These are phyloP conservation scores for Anacardium occidentale DNA, from an alignment of 345 rosid species.

Conservation along the genomic window DNA sequence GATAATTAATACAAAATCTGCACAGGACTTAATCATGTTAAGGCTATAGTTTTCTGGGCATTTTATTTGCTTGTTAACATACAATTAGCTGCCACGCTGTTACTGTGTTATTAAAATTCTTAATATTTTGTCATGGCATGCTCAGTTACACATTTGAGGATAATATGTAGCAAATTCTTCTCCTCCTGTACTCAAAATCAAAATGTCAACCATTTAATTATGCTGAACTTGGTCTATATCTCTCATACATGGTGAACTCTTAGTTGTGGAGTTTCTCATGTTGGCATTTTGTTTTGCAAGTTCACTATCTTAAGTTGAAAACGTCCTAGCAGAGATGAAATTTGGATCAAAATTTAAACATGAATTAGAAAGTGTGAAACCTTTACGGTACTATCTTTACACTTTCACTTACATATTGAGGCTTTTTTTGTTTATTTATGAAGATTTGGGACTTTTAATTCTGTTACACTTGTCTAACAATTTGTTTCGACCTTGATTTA, in stretches of 20 bases:
- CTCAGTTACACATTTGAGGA: neutral
- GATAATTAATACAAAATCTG: constrained; percentile 6
- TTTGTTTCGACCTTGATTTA: neutral
- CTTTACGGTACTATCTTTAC: neutral
- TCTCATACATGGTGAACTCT: neutral
- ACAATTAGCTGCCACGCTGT: no score
- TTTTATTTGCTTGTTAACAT: no score
- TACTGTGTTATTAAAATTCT: neutral
- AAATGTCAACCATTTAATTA: neutral
- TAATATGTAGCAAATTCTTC: neutral
- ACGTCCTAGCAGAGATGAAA: neutral
- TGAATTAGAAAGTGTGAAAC: neutral
- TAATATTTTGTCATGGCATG: neutral
- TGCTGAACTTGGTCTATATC: neutral
- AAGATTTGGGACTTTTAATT: neutral
- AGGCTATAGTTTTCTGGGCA: no score
- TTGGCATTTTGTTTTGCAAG: neutral
- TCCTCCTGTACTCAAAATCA: neutral
- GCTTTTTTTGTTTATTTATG: neutral
- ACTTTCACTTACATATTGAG: neutral
- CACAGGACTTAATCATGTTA: constrained; percentile 1
- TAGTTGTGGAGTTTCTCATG: constrained; percentile 8
- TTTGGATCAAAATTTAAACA: neutral
- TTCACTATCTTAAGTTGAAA: neutral
- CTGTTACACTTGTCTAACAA: constrained; percentile 3